Percentiles rank a stretch among this genome's conserved stretches.
Conservation (phyloP, 768 basidiomycete genomes). For the Dioszegia crocea region DNA sequence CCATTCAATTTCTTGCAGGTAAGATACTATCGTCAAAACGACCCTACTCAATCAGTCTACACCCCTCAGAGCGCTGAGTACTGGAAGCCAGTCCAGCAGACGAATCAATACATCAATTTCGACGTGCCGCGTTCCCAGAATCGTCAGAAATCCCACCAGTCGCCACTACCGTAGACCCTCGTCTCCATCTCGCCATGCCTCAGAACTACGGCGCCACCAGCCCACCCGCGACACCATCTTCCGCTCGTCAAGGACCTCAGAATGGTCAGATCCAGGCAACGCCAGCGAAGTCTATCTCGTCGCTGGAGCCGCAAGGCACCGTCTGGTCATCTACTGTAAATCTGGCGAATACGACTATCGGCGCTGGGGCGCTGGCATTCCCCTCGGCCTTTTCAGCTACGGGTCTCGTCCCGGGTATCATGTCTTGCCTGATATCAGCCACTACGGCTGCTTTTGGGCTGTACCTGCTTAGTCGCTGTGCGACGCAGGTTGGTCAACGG, state of each 20-base stretch:
- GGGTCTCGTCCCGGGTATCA: constrained; percentile 81
- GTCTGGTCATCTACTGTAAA: constrained; percentile 37
- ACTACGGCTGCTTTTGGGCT: constrained; percentile 73
- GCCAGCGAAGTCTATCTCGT: not conserved
- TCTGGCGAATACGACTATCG: constrained; percentile 83
- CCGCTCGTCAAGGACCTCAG: not conserved
- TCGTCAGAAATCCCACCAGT: no score
- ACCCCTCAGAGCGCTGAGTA: no score
- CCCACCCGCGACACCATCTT: not conserved
- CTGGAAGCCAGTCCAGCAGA: no score
- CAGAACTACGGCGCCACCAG: constrained; percentile 3
- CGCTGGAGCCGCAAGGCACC: not conserved
- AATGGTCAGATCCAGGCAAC: not conserved
- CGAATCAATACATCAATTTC: not conserved
- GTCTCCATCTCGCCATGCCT: constrained; percentile 5
- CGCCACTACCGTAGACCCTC: no score
- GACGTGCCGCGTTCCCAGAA: no score
- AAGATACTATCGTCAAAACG: no score
- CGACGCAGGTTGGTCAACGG: constrained; percentile 57
- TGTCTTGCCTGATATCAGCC: constrained; percentile 82
- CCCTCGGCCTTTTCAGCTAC: constrained; percentile 74
- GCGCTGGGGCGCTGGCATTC: constrained; percentile 62
- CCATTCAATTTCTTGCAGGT: no score
- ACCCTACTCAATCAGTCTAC: no score
- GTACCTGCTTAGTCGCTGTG: constrained; percentile 80